phyloP scores from a whole-genome alignment of 805 yeast genomes.

The Aciculoconidium aculeatum region DNA sequence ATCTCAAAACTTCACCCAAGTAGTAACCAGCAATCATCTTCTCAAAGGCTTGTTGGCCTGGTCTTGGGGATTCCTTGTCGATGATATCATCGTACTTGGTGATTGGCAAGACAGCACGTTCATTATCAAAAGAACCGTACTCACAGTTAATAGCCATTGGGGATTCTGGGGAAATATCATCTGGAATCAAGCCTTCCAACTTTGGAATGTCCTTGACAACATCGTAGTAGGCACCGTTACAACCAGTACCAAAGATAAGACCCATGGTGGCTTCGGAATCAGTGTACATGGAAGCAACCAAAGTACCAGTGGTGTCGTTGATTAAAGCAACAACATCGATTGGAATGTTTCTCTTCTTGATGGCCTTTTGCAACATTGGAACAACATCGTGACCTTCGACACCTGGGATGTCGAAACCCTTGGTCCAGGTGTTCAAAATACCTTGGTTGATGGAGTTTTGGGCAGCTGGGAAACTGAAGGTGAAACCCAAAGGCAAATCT shows the following conservation, averaged over 20 bases:
- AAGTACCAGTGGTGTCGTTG: conserved; percentile 95
- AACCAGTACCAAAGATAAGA: conserved; percentile 94
- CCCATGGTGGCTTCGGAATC: conserved; percentile 91
- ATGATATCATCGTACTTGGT: conserved; percentile 79
- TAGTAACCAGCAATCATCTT: conserved; percentile 97
- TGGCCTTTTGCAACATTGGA: conserved; percentile 78
- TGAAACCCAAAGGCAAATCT: conserved; percentile 71
- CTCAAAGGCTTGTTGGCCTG: conserved; percentile 92
- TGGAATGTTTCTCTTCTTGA: conserved; percentile 61
- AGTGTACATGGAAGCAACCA: conserved; percentile 90
- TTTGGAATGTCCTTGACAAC: conserved; percentile 67
- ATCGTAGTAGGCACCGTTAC: conserved; percentile 95
- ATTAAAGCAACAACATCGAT: conserved; percentile 86
- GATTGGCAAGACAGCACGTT: conserved; percentile 77
- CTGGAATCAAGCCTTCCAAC: conserved; percentile 61
- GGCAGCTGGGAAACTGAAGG: conserved; percentile 86
- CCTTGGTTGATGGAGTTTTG: conserved; percentile 84
- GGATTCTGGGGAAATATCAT: conserved; percentile 56
- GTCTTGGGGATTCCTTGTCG: conserved; percentile 87
- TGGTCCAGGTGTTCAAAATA: conserved; percentile 91
- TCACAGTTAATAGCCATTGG: conserved; percentile 98
- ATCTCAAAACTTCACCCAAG: conserved; percentile 85
- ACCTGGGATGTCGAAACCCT: conserved; percentile 89
- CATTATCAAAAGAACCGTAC: conserved; percentile 96
- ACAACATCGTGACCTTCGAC: conserved; percentile 95